Base-by-base conservation (phyloP, 108 stramenopile genomes). In the Nannochloropsis gaditana region DNA sequence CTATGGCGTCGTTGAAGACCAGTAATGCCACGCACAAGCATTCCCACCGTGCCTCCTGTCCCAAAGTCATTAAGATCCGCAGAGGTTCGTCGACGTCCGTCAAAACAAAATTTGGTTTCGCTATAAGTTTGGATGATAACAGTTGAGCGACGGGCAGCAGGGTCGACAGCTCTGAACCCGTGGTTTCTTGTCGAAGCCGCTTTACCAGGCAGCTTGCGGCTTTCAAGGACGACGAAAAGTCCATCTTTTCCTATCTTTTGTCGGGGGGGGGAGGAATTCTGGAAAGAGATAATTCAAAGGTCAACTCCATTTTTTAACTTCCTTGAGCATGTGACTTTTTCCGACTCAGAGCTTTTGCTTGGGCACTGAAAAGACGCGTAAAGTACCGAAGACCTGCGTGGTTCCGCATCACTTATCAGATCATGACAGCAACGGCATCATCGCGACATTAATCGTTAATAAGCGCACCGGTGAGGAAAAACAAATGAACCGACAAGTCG, bases 171-270 rank as follows among this genome's bases (percentile, higher is more conserved):
- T 15, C 15, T 15, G 59, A 73, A 73, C 19, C 15, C 59, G 59
- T 73, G 2, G 19, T n/a, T n/a, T 15, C 59, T 2, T 73, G 59
- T n/a, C n/a, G 59, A 4, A 73, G 59, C 19, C 59, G 59, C 59
- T 73, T 73, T 1, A 73, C 59, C 59, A 73, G 59, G 59, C 59
- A 73, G 59, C 59, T 73, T 15, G 59, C 59, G 19, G 59, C 59
- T n/a, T 3, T 73, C 59, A n/a, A 73, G 59, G 59, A 73, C 59
- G 59, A 73, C n/a, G 59, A 73, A 73, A 73, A 73, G 59, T 73
- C 59, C 59, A 73, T 73, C 19, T 6, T 8, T 73, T 73, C 0
- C 19, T 73, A n/a, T 73, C 19, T 73, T n/a, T 73, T 15, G 1
- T 31, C 31, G 31, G 31, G 31, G 31, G 31, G 31, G 31, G 31